Evolutionary conservation across 1,139 yeast species (phyloP), one percentile per base, ranked within the genome.

Genomic region (Kurtzmaniella quercitrusa): DNA sequence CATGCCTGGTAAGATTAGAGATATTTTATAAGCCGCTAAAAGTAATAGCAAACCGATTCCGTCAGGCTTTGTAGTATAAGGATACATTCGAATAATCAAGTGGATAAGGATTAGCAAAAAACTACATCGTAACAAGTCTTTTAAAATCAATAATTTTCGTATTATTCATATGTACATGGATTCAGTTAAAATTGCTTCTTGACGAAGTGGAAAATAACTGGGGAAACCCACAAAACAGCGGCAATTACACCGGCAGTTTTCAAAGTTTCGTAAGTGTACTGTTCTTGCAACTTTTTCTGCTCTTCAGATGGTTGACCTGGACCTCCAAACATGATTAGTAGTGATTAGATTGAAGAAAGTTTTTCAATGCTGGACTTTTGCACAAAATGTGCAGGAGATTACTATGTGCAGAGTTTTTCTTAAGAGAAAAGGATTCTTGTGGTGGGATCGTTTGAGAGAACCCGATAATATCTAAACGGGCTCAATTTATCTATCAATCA

Each of bases 221-320:
- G 91, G 44, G 86, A 68, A 41, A 76, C 59, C 96, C 96, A 89
- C 56, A 89, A 76, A 35, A 86, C 83, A 49, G 84, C 83, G 44
- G 94, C 95, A 48, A 84, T 67, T 54, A 77, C 66, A 46, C 84
- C 82, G 39, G 95, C 89, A 49, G 77, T 74, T 57, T 71, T 71
- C 56, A 89, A 68, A 43, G 88, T 84, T 51, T 76, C 75, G 58
- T 73, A 70, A 47, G 94, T 83, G 59, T 76, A 79, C 55, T 80
- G 76, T 61, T 85, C 86, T 65, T 84, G 91, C 44, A 78, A 65
- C 59, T 79, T 81, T 69, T 82, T 82, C 68, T 86, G 88, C 59
- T 86, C 95, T 65, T 85, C 94, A 50, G 82, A 74, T 51, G 84
- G 77, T 57, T 78, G 81, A 50, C 80, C 84, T 61, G 82, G 82